Evolutionary conservation across 164 flowering plant species (phyloP).

Genomic region (Sextonia rubra): DNA sequence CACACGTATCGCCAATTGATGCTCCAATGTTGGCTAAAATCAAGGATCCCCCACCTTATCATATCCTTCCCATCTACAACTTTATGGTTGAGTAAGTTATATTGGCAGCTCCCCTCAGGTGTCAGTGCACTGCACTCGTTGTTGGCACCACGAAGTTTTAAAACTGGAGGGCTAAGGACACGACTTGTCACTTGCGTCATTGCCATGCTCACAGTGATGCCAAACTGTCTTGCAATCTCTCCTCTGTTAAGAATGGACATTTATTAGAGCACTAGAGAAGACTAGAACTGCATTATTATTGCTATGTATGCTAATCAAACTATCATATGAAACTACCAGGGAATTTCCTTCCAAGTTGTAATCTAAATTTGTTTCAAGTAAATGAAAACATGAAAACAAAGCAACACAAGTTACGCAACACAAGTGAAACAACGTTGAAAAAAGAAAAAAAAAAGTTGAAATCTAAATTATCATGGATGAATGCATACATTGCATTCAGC

Average conservation of each 20-base stretch:
- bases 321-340: too few relatives aligned
- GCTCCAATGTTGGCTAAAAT: slow-evolving; percentile 17
- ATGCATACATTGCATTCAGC: background rate
- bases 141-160: slow-evolving; percentile 37
- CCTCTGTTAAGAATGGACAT: background rate
- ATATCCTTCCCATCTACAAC: slow-evolving; percentile 47
- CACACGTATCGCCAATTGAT: background rate
- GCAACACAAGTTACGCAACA: too few relatives aligned
- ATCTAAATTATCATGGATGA: background rate
- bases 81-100: slow-evolving; percentile 50
- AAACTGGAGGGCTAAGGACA: slow-evolving; percentile 47
- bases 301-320: background rate
- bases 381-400: too few relatives aligned
- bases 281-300: background rate
- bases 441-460: background rate
- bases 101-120: slow-evolving; percentile 53
- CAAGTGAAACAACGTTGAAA: too few relatives aligned
- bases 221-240: slow-evolving; percentile 25
- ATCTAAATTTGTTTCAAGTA: too few relatives aligned
- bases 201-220: slow-evolving; percentile 28
- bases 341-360: too few relatives aligned
- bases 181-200: slow-evolving; percentile 65
- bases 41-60: slow-evolving; percentile 57
- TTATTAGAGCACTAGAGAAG: background rate
- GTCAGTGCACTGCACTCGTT: slow-evolving; percentile 15